Conservation (phyloP, 371 early-diverging fungal species). For the Rhizopus sp. region DNA sequence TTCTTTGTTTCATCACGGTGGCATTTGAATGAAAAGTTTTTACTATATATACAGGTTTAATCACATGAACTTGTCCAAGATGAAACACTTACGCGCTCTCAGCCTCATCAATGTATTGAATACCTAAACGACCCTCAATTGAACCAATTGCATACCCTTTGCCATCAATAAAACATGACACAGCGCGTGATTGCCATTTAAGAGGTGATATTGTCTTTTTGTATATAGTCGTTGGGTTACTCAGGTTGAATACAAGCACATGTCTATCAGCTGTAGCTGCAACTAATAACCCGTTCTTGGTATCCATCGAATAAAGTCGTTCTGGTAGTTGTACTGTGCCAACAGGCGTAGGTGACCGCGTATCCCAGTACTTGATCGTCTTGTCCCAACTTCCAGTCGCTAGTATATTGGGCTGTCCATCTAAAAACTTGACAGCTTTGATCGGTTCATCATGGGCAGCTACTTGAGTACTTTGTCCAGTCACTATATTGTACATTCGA, state of each 20-base stretch:
- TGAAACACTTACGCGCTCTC: constrained; percentile 58
- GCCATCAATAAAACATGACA: constrained; percentile 78
- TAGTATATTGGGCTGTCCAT: constrained; percentile 63
- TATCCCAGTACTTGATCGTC: constrained; percentile 92
- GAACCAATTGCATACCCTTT: constrained; percentile 87
- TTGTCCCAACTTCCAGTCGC: constrained; percentile 98
- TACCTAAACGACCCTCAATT: constrained; percentile 90
- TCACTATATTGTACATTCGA: constrained; percentile 74
- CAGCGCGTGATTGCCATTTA: constrained; percentile 83
- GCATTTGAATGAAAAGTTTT: constrained; percentile 91
- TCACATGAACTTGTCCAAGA: constrained; percentile 2
- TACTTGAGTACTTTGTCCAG: constrained; percentile 75
- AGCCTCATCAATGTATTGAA: constrained; percentile 85
- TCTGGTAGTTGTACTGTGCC: constrained; percentile 78
- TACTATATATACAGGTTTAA: constrained; percentile 34
- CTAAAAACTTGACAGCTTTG: constrained; percentile 71
- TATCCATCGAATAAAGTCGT: constrained; percentile 92
- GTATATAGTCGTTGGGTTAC: constrained; percentile 69
- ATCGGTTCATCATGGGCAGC: constrained; percentile 84
- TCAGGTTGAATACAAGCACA: constrained; percentile 78
- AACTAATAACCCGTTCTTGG: constrained; percentile 28
- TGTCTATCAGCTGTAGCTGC: constrained; percentile 50
- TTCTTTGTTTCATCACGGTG: constrained; percentile 79
- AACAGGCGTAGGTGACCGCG: constrained; percentile 74
- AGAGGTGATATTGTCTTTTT: constrained; percentile 57